Evolutionary conservation across 176 grass and related monocot species (phyloP), one percentile per base, ranked within the genome.

Genomic region (Phragmites australis): DNA sequence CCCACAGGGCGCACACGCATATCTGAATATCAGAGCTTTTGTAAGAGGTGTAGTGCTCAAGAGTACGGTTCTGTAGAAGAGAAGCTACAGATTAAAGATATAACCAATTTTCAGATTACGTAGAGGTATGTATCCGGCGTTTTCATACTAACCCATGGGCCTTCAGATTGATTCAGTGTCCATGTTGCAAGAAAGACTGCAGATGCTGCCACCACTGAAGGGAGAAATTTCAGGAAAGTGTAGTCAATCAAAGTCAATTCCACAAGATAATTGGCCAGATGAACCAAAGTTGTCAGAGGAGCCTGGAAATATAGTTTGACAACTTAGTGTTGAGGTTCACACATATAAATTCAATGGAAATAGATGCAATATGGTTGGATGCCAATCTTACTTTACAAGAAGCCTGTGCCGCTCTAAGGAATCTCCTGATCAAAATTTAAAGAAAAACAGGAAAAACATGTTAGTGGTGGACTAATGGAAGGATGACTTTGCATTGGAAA

Each of bases 151-250:
- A 95, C 96, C 96, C 96, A 99, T 67, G 96, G 96, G 61, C 68
- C 71, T 23, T 87, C 77, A 51, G 86, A 93, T 61, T 91, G 92
- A 60, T 95, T 82, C 16, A 99, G 79, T n/a, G 92, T 99, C 92
- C 96, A 95, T 66, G 71, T 84, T 76, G 92, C 92, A 75, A 99
- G 90, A 81, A 99, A 93, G 52, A 99, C 54, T 43, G 90, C 87
- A 74, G 96, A 90, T 66, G 96, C 81, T 81, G 96, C 93, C 15
- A 99, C 68, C 30, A 85, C 70, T 57, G 96, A 99, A 79, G 92
- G 96, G 22, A 99, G 78, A 89, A 88, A 93, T 81, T 93, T 91
- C 23, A 99, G 70, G 83, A 99, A 93, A 76, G 5, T 77, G 34
- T 93, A 95, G 11, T 86, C 68, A 5, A 88, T 78, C 39, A 99